These are phyloP conservation scores for Encephalitozoon romaleae DNA, from an alignment of 371 early-diverging fungal genomes.

Conservation along the genomic window DNA sequence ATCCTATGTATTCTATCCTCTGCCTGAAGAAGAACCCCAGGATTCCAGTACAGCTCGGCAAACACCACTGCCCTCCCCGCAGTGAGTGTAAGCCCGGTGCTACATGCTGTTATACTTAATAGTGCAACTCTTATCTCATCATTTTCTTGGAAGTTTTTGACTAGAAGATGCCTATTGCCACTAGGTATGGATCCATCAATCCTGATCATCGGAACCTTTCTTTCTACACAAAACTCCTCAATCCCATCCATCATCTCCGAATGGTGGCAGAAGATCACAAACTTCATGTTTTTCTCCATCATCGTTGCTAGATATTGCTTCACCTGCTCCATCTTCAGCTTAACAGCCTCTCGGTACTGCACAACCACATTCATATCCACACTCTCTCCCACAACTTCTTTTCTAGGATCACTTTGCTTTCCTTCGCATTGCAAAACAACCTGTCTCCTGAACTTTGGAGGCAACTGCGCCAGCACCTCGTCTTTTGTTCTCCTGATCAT, in stretches of 20 bases:
- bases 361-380: conserved; percentile 17
- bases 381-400: conserved; percentile 12
- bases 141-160: conserved; percentile 60
- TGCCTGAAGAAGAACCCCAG: conserved; percentile 64
- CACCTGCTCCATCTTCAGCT: conserved; percentile 61
- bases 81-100: conserved; percentile 64
- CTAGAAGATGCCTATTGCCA: conserved; percentile 50
- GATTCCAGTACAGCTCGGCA: conserved; percentile 67
- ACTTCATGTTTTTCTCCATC: conserved; percentile 61
- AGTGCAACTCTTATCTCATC: conserved; percentile 61
- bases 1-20: conserved; percentile 64
- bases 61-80: conserved; percentile 64
- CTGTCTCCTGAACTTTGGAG: conserved; percentile 61
- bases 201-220: conserved; percentile 60
- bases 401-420: neutral
- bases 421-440: conserved; percentile 50
- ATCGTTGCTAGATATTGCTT: conserved; percentile 62
- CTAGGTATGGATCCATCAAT: conserved; percentile 64
- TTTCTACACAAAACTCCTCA: conserved; percentile 36
- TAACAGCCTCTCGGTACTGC: conserved; percentile 52
- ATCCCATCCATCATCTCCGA: conserved; percentile 60
- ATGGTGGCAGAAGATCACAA: conserved; percentile 66
- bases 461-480: conserved; percentile 63
- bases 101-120: conserved; percentile 63
- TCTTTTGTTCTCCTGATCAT: conserved; percentile 64